Evolutionary conservation across 129 eudicot species (phyloP).

Genomic region (Sambucus nigra): DNA sequence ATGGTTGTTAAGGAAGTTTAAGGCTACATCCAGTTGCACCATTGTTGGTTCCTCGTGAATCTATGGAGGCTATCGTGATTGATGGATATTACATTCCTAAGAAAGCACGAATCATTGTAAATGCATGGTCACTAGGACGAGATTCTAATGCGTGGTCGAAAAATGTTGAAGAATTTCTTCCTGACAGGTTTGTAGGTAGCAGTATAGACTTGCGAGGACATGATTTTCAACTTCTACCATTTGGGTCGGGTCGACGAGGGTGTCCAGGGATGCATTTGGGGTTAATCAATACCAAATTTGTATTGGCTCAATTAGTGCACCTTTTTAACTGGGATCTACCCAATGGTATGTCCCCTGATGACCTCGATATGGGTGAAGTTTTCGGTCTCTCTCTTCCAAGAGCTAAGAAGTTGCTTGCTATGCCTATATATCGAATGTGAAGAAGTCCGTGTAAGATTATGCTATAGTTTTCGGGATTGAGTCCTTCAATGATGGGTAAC

Average conservation of each 20-base stretch:
- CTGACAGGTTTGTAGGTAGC: neutral
- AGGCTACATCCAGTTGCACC: slow-evolving; percentile 6
- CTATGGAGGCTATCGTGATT: slow-evolving; percentile 1
- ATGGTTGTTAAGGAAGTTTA: slow-evolving; percentile 6
- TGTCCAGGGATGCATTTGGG: neutral
- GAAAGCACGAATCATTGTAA: slow-evolving; percentile 4
- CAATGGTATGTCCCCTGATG: slow-evolving; percentile 3
- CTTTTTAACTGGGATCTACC: slow-evolving; percentile 15
- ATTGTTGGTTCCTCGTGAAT: slow-evolving; percentile 13
- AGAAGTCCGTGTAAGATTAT: no score
- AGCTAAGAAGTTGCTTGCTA: slow-evolving; percentile 3
- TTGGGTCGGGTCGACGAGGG: neutral
- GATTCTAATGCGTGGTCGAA: slow-evolving; percentile 3
- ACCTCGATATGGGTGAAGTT: slow-evolving; percentile 11
- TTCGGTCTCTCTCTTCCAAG: slow-evolving; percentile 12
- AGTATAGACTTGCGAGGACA: neutral
- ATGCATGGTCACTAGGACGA: slow-evolving; percentile 3
- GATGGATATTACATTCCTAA: slow-evolving; percentile 12
- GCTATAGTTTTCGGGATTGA: no score
- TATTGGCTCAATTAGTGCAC: slow-evolving; percentile 15
- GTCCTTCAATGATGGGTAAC: no score
- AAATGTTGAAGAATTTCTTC: neutral
- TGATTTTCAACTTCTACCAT: no score
- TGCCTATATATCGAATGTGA: slow-evolving; percentile 13
- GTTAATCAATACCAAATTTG: neutral